These are phyloP conservation scores for Pyracantha coccinea DNA, from an alignment of 331 rosid genomes.

Conservation along the genomic window DNA sequence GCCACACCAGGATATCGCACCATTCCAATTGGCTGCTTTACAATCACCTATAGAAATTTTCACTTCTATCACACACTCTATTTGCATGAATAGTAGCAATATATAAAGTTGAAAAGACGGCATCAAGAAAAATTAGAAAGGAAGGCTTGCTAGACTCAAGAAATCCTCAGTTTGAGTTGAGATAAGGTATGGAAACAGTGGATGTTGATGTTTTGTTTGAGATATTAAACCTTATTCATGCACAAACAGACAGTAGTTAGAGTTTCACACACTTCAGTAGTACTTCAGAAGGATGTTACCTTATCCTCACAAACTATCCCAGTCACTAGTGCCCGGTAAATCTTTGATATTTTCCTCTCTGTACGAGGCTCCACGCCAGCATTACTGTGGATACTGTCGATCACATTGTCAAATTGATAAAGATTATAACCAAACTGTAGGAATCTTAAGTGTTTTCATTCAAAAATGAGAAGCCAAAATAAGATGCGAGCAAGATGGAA, in stretches of 20 bases:
- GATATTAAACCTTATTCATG: neutral
- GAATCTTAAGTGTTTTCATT: neutral
- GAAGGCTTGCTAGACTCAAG: neutral
- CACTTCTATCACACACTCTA: neutral
- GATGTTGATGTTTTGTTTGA: neutral
- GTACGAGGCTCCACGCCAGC: slow-evolving; percentile 30
- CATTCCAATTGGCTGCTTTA: slow-evolving; percentile 72
- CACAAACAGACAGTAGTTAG: neutral
- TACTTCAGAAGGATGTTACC: slow-evolving; percentile 31
- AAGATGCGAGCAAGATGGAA: slow-evolving; percentile 8
- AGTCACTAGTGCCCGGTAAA: slow-evolving; percentile 68
- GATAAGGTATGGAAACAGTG: neutral
- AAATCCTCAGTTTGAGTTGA: slow-evolving; percentile 3
- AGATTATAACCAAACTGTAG: neutral
- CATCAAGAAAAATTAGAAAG: neutral
- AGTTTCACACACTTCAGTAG: neutral
- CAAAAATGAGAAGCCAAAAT: neutral
- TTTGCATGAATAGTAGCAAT: neutral
- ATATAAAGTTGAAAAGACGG: neutral
- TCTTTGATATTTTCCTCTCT: slow-evolving; percentile 60
- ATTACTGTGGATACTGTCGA: slow-evolving; percentile 20
- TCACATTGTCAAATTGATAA: neutral
- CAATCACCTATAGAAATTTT: slow-evolving; percentile 41
- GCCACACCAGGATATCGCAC: slow-evolving; percentile 86
- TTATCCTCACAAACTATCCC: slow-evolving; percentile 60